Conservation (phyloP, 148 eudicot genomes). For the Suaeda aralocaspica region DNA sequence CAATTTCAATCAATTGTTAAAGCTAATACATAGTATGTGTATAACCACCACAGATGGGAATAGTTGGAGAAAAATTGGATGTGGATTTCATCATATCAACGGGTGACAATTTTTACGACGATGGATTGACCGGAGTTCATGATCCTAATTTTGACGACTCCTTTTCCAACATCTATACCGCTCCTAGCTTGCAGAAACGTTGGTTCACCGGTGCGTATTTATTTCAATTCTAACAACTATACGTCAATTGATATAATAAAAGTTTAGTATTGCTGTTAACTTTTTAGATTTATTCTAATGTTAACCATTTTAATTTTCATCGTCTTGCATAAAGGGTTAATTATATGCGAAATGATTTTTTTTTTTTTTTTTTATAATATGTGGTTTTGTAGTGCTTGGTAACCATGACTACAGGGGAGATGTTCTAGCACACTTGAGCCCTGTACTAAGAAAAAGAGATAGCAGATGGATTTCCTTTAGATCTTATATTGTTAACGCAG, state of each 20-base stretch:
- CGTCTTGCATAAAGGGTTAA: too few relatives aligned
- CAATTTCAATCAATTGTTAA: too few relatives aligned
- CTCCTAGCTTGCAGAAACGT: slow-evolving; percentile 65
- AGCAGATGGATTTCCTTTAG: slow-evolving; percentile 66
- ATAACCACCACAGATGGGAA: slow-evolving; percentile 60
- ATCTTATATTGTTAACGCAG: slow-evolving; percentile 64
- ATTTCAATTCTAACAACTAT: too few relatives aligned
- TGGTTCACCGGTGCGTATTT: slow-evolving; percentile 60
- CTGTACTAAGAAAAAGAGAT: slow-evolving; percentile 44
- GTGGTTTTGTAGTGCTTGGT: slow-evolving; percentile 54
- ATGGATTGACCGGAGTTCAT: slow-evolving; percentile 52
- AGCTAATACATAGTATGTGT: not conserved
- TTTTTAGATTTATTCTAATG: too few relatives aligned
- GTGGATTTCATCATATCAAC: slow-evolving; percentile 71
- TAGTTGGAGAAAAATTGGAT: slow-evolving; percentile 48
- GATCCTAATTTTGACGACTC: slow-evolving; percentile 68
- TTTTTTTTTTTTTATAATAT: not conserved
- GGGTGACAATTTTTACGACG: slow-evolving; percentile 76
- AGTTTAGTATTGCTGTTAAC: too few relatives aligned
- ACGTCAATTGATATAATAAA: too few relatives aligned
- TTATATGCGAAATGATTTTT: not conserved
- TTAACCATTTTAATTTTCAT: too few relatives aligned
- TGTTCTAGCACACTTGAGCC: slow-evolving; percentile 62
- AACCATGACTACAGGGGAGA: slow-evolving; percentile 88
- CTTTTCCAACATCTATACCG: slow-evolving; percentile 55